Base-by-base conservation (phyloP, 2,329 filamentous ascomycete species). In the Dothideomycetes sp. region DNA sequence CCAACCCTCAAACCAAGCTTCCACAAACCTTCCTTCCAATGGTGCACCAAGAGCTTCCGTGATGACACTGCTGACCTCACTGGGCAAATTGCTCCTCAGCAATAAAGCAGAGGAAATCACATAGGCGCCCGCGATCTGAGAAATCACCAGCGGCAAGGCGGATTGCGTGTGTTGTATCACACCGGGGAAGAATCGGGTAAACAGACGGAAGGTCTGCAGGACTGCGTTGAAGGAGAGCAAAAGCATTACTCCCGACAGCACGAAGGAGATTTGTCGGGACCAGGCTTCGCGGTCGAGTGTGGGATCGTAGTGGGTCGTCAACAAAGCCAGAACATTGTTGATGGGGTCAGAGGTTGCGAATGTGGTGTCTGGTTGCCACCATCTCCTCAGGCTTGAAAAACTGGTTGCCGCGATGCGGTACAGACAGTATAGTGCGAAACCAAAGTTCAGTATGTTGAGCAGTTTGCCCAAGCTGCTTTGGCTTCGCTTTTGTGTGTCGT, bases 1-100 rank as follows among this genome's bases (percentile, higher is more conserved):
- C 80, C 85, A 89, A 6, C 77, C 79, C 59, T 94, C 86, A 51
- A 94, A 94, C 86, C 86, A 94, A 20, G 75, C 70, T 53, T 93
- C 79, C 4, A 84, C 81, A 52, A 84, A 85, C 0, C 69, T 68
- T 5, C 76, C 76, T 52, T 84, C 80, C 7, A 93, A 67, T 12
- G 84, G 82, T 15, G 82, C 83, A 30, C 84, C 79, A 20, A 94
- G 64, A 1, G 84, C 84, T 49, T 87, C 82, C 3, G 78, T 79
- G 3, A 93, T 83, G 2, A 82, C 82, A 35, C 76, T 78, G 44
- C 84, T 78, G 56, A 89, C 80, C 56, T 88, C 82, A 25, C 69
- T 70, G 0, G 86, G 86, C 49, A 94, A 66, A 57, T 86, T 89
- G 51, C 82, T 84, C 36, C 86, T 65, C 33, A 94, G 66, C 44